Conservation (phyloP, 768 basidiomycete genomes). For the Cubamyces sp. region DNA sequence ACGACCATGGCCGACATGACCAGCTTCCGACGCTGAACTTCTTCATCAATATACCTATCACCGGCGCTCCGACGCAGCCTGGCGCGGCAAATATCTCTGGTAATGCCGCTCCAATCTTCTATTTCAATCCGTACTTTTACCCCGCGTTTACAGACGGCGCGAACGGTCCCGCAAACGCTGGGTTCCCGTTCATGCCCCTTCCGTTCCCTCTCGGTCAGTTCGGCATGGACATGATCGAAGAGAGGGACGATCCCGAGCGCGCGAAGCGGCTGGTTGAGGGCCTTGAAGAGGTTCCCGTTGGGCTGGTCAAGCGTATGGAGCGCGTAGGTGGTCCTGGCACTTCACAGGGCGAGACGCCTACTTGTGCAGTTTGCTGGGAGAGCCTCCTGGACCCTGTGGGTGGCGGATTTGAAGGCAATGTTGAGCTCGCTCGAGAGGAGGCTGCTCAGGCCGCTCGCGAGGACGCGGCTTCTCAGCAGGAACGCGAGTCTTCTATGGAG, state of each 20-base stretch:
- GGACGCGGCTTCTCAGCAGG: constrained; percentile 17
- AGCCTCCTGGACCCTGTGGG: constrained; percentile 52
- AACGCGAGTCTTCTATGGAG: constrained; percentile 16
- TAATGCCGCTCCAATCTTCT: constrained; percentile 8
- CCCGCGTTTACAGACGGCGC: constrained; percentile 16
- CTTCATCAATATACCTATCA: constrained; percentile 39
- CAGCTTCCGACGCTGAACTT: constrained; percentile 28
- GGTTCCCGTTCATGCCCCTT: constrained; percentile 34
- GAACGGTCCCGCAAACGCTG: constrained; percentile 9
- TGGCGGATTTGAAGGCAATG: constrained; percentile 36
- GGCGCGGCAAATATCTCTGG: constrained; percentile 24
- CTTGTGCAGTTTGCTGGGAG: constrained; percentile 82
- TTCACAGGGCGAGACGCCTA: constrained; percentile 39
- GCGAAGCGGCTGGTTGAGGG: constrained; percentile 66
- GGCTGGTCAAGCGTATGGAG: constrained; percentile 68
- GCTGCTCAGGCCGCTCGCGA: constrained; percentile 20
- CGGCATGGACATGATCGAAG: constrained; percentile 33
- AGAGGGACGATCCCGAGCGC: constrained; percentile 66
- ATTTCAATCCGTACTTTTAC: constrained; percentile 11
- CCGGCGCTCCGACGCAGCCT: constrained; percentile 14
- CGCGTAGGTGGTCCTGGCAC: constrained; percentile 43
- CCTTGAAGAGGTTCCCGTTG: constrained; percentile 67
- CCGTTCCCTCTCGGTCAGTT: constrained; percentile 30
- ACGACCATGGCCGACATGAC: constrained; percentile 10
- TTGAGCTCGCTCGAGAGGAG: constrained; percentile 16